These are phyloP conservation scores for Colletotrichum somersetense DNA, from an alignment of 2,329 filamentous ascomycete genomes.

Conservation along the genomic window DNA sequence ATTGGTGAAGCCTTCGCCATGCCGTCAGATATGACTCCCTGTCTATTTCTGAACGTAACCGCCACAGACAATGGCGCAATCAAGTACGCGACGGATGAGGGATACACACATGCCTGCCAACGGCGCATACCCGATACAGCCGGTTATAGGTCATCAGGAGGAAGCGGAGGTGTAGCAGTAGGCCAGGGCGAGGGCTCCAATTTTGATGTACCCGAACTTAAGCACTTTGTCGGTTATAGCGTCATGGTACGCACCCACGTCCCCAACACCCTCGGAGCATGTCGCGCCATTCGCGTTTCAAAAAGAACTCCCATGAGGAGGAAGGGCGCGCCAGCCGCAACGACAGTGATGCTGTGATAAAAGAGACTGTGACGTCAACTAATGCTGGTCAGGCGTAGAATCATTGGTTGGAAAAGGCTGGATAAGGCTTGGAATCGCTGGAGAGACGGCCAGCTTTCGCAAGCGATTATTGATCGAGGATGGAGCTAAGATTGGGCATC, in stretches of 20 bases:
- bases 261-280: constrained; percentile 49
- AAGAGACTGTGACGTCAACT: constrained; percentile 39
- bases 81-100: constrained; percentile 66
- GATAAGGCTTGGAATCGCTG: constrained; percentile 29
- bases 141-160: constrained; percentile 72
- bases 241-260: constrained; percentile 45
- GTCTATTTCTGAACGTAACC: constrained; percentile 63
- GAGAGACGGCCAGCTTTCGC: not conserved
- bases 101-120: constrained; percentile 70
- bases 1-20: constrained; percentile 66
- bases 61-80: constrained; percentile 65
- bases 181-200: constrained; percentile 69
- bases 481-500: constrained; percentile 12
- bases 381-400: constrained; percentile 41
- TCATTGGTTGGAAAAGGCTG: constrained; percentile 23
- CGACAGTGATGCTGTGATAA: constrained; percentile 50
- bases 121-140: constrained; percentile 69
- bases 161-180: constrained; percentile 72
- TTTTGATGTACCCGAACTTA: constrained; percentile 68
- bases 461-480: not conserved
- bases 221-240: constrained; percentile 64
- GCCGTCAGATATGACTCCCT: constrained; percentile 57
- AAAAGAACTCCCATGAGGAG: constrained; percentile 68
- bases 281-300: constrained; percentile 65
- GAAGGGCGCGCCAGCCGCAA: constrained; percentile 66